phyloP scores from a whole-genome alignment of 2,329 filamentous ascomycete species.

The Sporothrix mexicana region DNA sequence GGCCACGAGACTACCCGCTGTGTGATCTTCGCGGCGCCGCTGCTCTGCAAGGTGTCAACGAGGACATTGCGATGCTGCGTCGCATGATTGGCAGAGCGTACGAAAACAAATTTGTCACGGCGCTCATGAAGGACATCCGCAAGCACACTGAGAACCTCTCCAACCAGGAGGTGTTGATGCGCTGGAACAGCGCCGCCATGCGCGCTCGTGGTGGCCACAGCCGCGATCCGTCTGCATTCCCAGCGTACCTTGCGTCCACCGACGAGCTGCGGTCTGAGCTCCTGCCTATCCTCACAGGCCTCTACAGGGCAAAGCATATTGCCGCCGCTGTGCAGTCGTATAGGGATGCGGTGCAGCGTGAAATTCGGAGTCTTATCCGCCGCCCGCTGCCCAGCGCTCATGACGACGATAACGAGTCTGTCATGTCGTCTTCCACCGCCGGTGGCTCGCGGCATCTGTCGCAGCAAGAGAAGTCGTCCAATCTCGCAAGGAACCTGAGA shows the following conservation, averaged over 20 bases:
- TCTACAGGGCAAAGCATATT: constrained; percentile 82
- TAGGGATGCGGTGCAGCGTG: constrained; percentile 80
- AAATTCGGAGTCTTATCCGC: constrained; percentile 84
- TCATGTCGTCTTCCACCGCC: constrained; percentile 82
- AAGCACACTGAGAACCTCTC: constrained; percentile 79
- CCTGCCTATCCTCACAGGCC: constrained; percentile 72
- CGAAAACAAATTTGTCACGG: constrained; percentile 77
- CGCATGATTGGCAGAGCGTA: constrained; percentile 86
- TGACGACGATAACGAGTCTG: constrained; percentile 91
- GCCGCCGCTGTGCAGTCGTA: constrained; percentile 82
- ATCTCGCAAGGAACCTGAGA: constrained; percentile 85
- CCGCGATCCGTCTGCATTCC: constrained; percentile 71
- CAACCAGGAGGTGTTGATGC: constrained; percentile 73
- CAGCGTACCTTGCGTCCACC: constrained; percentile 77
- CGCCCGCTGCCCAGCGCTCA: constrained; percentile 87
- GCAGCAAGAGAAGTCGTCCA: constrained; percentile 87
- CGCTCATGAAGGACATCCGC: constrained; percentile 78
- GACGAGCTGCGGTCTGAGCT: constrained; percentile 74
- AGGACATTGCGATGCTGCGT: constrained; percentile 76
- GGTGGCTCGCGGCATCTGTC: constrained; percentile 69
- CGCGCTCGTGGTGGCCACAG: constrained; percentile 71
- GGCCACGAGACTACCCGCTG: constrained; percentile 44
- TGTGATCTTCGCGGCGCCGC: constrained; percentile 77
- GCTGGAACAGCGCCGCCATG: constrained; percentile 81
- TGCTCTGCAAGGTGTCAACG: constrained; percentile 78